phyloP scores from a whole-genome alignment of 768 basidiomycete species.

The Paxillus ammoniavirescens region DNA sequence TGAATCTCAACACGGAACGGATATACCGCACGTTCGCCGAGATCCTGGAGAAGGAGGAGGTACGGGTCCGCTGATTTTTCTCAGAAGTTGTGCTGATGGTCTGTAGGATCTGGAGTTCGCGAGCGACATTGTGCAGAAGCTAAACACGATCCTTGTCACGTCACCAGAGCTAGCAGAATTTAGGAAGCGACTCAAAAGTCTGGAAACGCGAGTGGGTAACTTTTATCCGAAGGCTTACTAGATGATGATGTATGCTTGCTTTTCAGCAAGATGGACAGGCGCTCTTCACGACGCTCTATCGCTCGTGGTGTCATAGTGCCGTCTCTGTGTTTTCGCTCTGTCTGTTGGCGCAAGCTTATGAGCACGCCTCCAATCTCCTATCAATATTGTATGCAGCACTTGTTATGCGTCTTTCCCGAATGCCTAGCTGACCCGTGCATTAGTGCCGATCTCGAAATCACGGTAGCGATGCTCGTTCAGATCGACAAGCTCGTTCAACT shows the following conservation, averaged over 20 bases:
- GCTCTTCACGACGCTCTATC: constrained; percentile 88
- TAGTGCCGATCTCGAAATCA: constrained; percentile 96
- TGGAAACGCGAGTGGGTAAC: constrained; percentile 80
- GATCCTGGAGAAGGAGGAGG: constrained; percentile 97
- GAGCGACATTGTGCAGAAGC: constrained; percentile 94
- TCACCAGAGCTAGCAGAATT: constrained; percentile 96
- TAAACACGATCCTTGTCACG: constrained; percentile 95
- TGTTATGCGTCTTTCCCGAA: not conserved
- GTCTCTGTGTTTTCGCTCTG: constrained; percentile 96
- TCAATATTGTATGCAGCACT: constrained; percentile 78
- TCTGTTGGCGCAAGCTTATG: constrained; percentile 95
- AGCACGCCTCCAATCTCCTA: constrained; percentile 94
- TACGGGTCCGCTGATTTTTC: constrained; percentile 31
- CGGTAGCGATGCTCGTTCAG: constrained; percentile 91
- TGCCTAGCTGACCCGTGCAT: not conserved
- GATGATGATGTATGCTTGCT: not conserved
- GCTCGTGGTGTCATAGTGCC: constrained; percentile 98
- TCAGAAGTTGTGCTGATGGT: not conserved
- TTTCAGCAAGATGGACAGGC: constrained; percentile 91
- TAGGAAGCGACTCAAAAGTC: constrained; percentile 84
- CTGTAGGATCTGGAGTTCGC: constrained; percentile 93
- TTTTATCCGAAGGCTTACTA: not conserved
- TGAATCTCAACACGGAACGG: constrained; percentile 91
- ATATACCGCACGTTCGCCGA: constrained; percentile 97
- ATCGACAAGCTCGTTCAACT: constrained; percentile 97